Evolutionary conservation across 495 filamentous ascomycete genomes (phyloP).

Genomic region (Annulohypoxylon maeteangense): DNA sequence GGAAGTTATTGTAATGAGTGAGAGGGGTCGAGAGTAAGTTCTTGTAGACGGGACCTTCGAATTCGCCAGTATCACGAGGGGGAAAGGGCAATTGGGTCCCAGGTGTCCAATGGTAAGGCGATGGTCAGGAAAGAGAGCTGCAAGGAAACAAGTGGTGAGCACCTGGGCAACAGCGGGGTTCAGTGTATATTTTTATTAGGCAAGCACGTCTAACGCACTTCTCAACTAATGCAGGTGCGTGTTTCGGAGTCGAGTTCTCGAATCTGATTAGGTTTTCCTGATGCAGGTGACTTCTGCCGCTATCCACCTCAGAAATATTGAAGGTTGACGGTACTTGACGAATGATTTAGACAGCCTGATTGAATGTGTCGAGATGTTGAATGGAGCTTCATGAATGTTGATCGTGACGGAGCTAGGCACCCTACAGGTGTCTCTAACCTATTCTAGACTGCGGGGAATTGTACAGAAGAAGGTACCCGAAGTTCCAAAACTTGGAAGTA

Average conservation of each 20-base stretch:
- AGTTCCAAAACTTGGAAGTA: background rate
- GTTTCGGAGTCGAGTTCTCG: constrained; percentile 8
- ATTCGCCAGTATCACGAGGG: constrained; percentile 33
- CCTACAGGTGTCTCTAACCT: background rate
- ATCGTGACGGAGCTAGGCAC: constrained; percentile 31
- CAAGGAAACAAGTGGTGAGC: background rate
- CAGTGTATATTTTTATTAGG: background rate
- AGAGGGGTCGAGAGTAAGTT: constrained; percentile 46
- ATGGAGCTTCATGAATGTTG: constrained; percentile 17
- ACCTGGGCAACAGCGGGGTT: constrained; percentile 18
- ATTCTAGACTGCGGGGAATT: constrained; percentile 23
- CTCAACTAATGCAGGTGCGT: constrained; percentile 22
- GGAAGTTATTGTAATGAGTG: constrained; percentile 62
- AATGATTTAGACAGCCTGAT: constrained; percentile 19
- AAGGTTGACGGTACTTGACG: too few relatives aligned
- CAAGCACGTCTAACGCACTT: background rate
- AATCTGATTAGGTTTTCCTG: constrained; percentile 21
- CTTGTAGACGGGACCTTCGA: constrained; percentile 42
- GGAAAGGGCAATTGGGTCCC: constrained; percentile 1
- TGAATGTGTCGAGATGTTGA: constrained; percentile 12
- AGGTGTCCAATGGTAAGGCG: constrained; percentile 11
- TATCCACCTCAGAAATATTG: constrained; percentile 27
- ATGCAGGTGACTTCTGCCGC: constrained; percentile 25
- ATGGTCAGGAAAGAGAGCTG: background rate
- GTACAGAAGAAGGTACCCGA: background rate